Conservation (phyloP, 2,329 filamentous ascomycete genomes). For the Claviceps lovelessii region DNA sequence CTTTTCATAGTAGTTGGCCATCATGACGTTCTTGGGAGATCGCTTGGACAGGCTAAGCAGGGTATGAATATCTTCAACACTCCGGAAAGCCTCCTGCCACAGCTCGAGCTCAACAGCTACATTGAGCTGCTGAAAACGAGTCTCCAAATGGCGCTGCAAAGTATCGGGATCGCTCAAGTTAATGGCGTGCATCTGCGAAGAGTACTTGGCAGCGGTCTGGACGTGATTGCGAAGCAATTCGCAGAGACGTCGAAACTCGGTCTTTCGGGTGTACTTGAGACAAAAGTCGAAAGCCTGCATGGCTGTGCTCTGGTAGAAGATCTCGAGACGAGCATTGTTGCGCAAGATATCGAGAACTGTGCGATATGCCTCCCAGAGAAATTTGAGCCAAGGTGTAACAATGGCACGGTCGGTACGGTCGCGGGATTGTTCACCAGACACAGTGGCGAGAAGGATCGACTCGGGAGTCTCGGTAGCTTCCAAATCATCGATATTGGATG, state of each 20-base stretch:
- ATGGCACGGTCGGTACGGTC: constrained; percentile 96
- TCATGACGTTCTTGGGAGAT: constrained; percentile 97
- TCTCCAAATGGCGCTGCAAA: constrained; percentile 91
- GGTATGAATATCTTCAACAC: constrained; percentile 96
- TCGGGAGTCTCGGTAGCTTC: constrained; percentile 96
- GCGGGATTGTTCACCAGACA: constrained; percentile 92
- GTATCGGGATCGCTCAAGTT: constrained; percentile 97
- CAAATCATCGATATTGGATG: constrained; percentile 76
- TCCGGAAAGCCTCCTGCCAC: constrained; percentile 99
- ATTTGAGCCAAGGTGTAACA: constrained; percentile 98
- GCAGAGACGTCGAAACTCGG: constrained; percentile 95
- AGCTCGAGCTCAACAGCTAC: constrained; percentile 95
- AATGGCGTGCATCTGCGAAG: constrained; percentile 97
- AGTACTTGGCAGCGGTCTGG: constrained; percentile 98
- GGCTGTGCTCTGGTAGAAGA: constrained; percentile 96
- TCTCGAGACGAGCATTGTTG: constrained; percentile 94
- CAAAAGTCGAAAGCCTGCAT: constrained; percentile 99
- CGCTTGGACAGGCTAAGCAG: constrained; percentile 95
- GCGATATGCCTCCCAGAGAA: constrained; percentile 97
- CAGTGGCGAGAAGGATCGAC: constrained; percentile 92
- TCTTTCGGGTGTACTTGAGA: constrained; percentile 95
- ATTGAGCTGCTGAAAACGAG: constrained; percentile 95
- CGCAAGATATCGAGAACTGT: constrained; percentile 96
- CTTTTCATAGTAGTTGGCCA: constrained; percentile 99
- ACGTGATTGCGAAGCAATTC: constrained; percentile 97